phyloP scores from a whole-genome alignment of 108 stramenopile species.

The Cyclotella atomus region DNA sequence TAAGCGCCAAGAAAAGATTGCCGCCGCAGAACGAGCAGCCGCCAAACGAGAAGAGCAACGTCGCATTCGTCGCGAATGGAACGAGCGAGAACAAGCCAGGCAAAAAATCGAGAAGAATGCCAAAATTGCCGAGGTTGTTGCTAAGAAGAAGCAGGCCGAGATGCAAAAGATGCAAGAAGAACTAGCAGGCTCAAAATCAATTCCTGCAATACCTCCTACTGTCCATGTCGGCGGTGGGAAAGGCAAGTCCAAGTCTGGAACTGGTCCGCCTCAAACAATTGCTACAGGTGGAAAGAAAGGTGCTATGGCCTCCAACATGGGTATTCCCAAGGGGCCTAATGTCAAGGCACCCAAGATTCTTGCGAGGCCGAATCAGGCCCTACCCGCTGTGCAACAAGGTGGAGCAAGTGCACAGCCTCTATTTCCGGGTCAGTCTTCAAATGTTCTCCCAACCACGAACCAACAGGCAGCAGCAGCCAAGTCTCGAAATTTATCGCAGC shows the following conservation, averaged over 20 bases:
- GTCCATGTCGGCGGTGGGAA: constrained; percentile 21
- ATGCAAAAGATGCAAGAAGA: constrained; percentile 29
- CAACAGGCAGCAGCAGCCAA: neutral
- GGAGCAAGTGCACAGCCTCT: constrained; percentile 36
- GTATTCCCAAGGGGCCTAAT: constrained; percentile 44
- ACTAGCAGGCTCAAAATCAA: no score
- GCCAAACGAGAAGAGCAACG: constrained; percentile 82
- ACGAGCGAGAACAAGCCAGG: constrained; percentile 71
- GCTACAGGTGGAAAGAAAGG: constrained; percentile 30
- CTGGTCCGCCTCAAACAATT: constrained; percentile 44
- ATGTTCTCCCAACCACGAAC: neutral
- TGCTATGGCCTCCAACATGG: constrained; percentile 35
- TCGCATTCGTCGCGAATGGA: constrained; percentile 85
- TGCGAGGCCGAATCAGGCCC: constrained; percentile 27
- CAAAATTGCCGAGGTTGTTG: constrained; percentile 53
- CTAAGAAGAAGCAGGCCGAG: constrained; percentile 25
- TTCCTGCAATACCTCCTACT: constrained; percentile 16
- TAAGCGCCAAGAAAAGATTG: constrained; percentile 54
- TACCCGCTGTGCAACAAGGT: constrained; percentile 9
- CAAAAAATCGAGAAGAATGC: constrained; percentile 66
- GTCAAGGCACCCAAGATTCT: constrained; percentile 48
- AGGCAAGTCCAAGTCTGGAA: neutral
- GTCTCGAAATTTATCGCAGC: neutral
- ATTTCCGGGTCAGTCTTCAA: constrained; percentile 13
- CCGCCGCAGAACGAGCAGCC: constrained; percentile 59